A percentile compares a stretch with the other conserved stretches of the same genome.
phyloP scores from a whole-genome alignment of 345 rosid genomes.

The Theobroma cacao region DNA sequence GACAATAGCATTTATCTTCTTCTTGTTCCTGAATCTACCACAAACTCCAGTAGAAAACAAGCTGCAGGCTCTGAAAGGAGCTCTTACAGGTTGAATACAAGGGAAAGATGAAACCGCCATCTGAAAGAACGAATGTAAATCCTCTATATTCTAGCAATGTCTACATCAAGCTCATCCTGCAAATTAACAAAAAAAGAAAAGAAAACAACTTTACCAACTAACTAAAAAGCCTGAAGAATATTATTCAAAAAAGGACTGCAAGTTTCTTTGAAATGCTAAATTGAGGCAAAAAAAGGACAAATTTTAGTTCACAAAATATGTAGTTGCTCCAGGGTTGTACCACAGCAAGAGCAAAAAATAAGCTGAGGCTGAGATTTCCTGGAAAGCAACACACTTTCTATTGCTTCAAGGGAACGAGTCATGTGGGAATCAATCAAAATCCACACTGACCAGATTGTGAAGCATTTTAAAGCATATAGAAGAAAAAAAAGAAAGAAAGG shows the following conservation, averaged over 20 bases:
- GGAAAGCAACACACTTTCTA: background rate
- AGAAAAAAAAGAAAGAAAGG: no score
- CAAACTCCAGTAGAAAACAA: background rate
- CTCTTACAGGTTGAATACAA: conserved; percentile 8
- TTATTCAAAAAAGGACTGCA: background rate
- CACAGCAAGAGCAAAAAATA: background rate
- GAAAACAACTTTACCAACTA: background rate
- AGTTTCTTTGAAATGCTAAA: background rate
- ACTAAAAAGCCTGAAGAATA: background rate
- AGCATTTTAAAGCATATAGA: background rate
- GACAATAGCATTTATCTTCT: conserved; percentile 11
- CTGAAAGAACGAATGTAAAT: background rate
- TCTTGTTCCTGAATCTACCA: conserved; percentile 3
- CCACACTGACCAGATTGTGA: background rate
- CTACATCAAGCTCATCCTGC: background rate
- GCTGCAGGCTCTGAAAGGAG: background rate
- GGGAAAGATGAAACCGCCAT: conserved; percentile 11
- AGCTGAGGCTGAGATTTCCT: background rate
- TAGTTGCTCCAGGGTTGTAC: background rate
- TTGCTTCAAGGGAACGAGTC: background rate
- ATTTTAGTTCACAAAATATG: background rate
- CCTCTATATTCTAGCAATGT: background rate
- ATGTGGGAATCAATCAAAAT: background rate
- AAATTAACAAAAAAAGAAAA: background rate
- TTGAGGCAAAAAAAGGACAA: background rate